Evolutionary conservation across 768 basidiomycete species (phyloP), one percentile per base, ranked within the genome.

Genomic region (Boletus sp.): DNA sequence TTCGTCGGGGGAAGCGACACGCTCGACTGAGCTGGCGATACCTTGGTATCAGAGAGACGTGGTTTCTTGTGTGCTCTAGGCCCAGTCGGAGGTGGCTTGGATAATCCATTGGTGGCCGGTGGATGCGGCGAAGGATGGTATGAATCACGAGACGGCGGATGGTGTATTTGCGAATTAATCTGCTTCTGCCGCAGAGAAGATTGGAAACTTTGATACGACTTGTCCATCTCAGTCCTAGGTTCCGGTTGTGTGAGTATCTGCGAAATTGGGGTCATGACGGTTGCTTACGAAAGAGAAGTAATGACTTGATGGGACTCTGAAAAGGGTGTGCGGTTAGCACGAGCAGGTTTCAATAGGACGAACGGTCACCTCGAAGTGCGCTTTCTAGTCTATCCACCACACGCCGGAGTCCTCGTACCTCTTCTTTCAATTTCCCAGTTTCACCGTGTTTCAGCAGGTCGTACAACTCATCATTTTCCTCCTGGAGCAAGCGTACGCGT

Each of bases 381-480:
- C 78, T 77, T 70, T 93, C 87, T 33, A 94, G 76, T 64, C 84
- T 83, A 50, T 78, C 78, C 42, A 91, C 87, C 33, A 85, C 82
- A 61, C 83, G 78, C 35, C 84, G 78, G 53, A 94, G 76, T 7
- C 83, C 83, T 47, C 83, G 81, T 11, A 88, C 88, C 68, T 94
- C 89, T 66, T 92, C 92, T 68, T 91, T 91, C 59, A 94, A 68
- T 67, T 82, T 85, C 5, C 90, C 91, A 0, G 89, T 88, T 72
- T 94, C 91, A 40, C 87, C 83, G 28, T 77, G 77, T 69, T 83
- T 87, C 54, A 94, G 73, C 10, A 93, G 73, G 48, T 85, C 82
- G 68, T 93, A 94, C 17, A 94, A 71, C 60, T 94, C 92, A 62
- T 94, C 90, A 57, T 94, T 94, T 71, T 94, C 92, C 54, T 92